Evolutionary conservation across 202 grass and related monocot genomes (phyloP).

Genomic region (Carex sylvatica): DNA sequence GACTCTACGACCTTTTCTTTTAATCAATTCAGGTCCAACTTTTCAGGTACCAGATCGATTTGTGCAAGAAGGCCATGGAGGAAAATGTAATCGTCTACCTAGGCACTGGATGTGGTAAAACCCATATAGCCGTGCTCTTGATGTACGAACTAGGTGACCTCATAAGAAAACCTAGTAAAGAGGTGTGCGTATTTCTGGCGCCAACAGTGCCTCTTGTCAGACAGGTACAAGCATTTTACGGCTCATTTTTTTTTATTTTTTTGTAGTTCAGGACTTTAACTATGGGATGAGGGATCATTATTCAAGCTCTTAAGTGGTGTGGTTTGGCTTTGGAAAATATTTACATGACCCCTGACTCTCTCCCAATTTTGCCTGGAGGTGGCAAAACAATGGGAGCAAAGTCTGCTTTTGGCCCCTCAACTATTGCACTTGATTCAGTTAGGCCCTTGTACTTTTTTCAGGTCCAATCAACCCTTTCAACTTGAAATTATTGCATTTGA

Average conservation of each 20-base stretch:
- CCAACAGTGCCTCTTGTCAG: constrained; percentile 78
- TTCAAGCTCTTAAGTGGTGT: not conserved
- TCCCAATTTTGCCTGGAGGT: not conserved
- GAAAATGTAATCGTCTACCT: constrained; percentile 84
- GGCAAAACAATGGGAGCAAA: not conserved
- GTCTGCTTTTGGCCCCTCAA: not conserved
- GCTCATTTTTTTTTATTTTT: not conserved
- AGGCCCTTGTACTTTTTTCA: not conserved
- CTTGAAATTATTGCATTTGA: not conserved
- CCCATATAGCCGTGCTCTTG: constrained; percentile 84
- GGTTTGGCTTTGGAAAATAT: not conserved
- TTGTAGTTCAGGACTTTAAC: not conserved
- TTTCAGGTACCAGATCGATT: constrained; percentile 76
- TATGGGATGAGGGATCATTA: not conserved
- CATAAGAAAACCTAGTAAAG: constrained; percentile 66
- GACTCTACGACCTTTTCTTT: not conserved
- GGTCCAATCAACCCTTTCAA: not conserved
- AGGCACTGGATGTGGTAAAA: constrained; percentile 90
- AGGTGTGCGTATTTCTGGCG: constrained; percentile 79
- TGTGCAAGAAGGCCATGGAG: constrained; percentile 64
- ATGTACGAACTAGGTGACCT: constrained; percentile 80
- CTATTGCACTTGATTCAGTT: not conserved
- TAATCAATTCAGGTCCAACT: constrained; percentile 1
- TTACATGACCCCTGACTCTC: not conserved
- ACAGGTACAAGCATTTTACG: constrained; percentile 47